phyloP scores from a whole-genome alignment of 129 eudicot genomes.

The Tanacetum coccineum region DNA sequence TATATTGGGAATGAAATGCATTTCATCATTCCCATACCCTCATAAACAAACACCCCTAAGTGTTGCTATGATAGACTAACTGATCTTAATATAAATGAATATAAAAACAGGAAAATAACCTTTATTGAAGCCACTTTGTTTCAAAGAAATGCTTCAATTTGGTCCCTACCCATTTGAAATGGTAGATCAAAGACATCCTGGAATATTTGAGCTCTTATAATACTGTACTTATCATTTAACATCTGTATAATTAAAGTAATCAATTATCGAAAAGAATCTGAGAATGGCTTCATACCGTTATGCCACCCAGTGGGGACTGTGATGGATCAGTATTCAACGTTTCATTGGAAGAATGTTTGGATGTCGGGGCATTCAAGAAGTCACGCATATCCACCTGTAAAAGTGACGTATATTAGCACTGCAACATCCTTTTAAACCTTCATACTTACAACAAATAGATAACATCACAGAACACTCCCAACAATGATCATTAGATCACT shows the following conservation, averaged over 20 bases:
- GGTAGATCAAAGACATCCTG: slow-evolving; percentile 99
- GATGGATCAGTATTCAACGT: neutral
- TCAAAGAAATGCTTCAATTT: slow-evolving; percentile 92
- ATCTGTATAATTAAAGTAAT: neutral
- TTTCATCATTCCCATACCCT: too few species aligned
- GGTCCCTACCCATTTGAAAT: slow-evolving; percentile 88
- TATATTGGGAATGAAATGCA: too few species aligned
- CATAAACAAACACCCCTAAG: too few species aligned
- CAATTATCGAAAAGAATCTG: neutral
- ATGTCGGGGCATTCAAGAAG: slow-evolving; percentile 8
- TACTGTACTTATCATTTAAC: slow-evolving; percentile 4
- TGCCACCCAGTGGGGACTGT: slow-evolving; percentile 13
- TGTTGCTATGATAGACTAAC: too few species aligned
- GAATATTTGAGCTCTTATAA: slow-evolving; percentile 9
- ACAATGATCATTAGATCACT: too few species aligned
- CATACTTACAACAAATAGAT: too few species aligned
- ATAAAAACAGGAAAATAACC: slow-evolving; percentile 33
- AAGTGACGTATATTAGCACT: neutral
- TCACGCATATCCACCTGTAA: slow-evolving; percentile 7
- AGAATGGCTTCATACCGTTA: neutral
- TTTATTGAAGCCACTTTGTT: slow-evolving; percentile 83
- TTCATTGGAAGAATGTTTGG: slow-evolving; percentile 11
- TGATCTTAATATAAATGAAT: neutral
- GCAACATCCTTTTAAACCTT: neutral
- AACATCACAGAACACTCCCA: too few species aligned